Percentiles rank a stretch among this genome's conserved stretches.
These are phyloP conservation scores for Colletotrichum acutatum DNA, from an alignment of 2,329 filamentous ascomycete genomes.

Conservation along the genomic window DNA sequence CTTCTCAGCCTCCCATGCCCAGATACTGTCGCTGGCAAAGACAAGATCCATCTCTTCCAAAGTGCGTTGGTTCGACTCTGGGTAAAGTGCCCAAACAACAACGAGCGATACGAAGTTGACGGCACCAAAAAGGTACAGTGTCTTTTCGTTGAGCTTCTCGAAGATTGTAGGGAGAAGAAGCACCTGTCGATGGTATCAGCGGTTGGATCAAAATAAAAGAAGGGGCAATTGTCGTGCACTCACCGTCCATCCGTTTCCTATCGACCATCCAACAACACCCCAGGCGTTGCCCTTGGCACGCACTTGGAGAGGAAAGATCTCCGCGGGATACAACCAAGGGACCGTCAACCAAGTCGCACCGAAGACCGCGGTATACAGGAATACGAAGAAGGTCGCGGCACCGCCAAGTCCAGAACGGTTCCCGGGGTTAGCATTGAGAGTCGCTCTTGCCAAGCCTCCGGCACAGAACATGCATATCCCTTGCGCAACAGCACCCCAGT, in stretches of 20 bases:
- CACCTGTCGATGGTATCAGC: constrained; percentile 35
- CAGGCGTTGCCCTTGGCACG: constrained; percentile 81
- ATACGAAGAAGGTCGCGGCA: constrained; percentile 77
- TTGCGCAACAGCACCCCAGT: constrained; percentile 73
- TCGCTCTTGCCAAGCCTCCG: constrained; percentile 67
- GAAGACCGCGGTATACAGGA: constrained; percentile 59
- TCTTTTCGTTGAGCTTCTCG: constrained; percentile 73
- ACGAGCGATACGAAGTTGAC: constrained; percentile 74
- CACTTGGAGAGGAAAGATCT: constrained; percentile 78
- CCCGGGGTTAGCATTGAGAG: constrained; percentile 54
- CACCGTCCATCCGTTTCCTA: constrained; percentile 74
- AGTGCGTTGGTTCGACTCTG: constrained; percentile 78
- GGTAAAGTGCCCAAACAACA: constrained; percentile 79
- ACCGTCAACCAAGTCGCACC: constrained; percentile 62
- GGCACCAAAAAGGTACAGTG: constrained; percentile 78
- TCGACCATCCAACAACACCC: constrained; percentile 81
- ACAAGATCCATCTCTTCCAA: constrained; percentile 81
- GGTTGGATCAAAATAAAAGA: constrained; percentile 44
- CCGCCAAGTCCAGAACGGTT: constrained; percentile 65
- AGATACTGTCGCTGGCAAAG: constrained; percentile 74
- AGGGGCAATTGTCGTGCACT: constrained; percentile 35
- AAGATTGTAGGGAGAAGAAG: constrained; percentile 72
- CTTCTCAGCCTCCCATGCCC: constrained; percentile 77
- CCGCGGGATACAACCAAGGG: constrained; percentile 74
- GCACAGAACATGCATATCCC: constrained; percentile 75